A percentile compares a stretch with the other conserved stretches of the same genome.
These are phyloP conservation scores for Friedmanniomyces simplex DNA, from an alignment of 495 filamentous ascomycete genomes.

Conservation along the genomic window DNA sequence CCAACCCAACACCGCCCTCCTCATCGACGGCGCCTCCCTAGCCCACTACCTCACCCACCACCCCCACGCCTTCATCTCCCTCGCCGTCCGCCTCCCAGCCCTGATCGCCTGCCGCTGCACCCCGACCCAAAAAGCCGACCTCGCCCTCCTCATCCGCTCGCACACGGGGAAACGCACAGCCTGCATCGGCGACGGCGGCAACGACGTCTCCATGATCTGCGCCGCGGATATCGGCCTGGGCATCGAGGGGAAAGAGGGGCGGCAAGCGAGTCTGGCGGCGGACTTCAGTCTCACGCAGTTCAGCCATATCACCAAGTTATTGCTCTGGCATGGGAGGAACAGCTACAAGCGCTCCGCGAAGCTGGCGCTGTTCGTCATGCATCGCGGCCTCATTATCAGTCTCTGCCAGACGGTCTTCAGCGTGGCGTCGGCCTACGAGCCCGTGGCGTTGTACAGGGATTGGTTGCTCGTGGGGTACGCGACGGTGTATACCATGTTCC, in stretches of 20 bases:
- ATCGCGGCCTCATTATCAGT: conserved; percentile 86
- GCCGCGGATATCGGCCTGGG: conserved; percentile 95
- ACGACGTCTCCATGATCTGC: conserved; percentile 99
- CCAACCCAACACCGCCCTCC: conserved; percentile 66
- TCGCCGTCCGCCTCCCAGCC: conserved; percentile 78
- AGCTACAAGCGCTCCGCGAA: conserved; percentile 94
- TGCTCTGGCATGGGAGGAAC: conserved; percentile 97
- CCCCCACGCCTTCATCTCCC: conserved; percentile 71
- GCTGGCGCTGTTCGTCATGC: conserved; percentile 95
- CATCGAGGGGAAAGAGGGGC: conserved; percentile 95
- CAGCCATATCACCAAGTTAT: conserved; percentile 86
- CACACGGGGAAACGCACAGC: conserved; percentile 89
- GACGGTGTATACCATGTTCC: conserved; percentile 87
- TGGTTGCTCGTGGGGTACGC: conserved; percentile 98
- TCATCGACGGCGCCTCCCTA: conserved; percentile 91
- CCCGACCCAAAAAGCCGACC: conserved; percentile 91
- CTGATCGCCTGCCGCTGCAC: conserved; percentile 97
- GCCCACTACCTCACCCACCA: conserved; percentile 72
- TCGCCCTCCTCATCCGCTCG: conserved; percentile 81
- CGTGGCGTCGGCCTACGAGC: conserved; percentile 82
- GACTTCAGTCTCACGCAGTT: conserved; percentile 96
- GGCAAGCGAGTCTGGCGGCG: conserved; percentile 86
- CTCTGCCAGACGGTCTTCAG: conserved; percentile 97
- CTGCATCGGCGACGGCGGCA: conserved; percentile 95
- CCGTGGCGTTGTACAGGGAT: conserved; percentile 85